Evolutionary conservation across 208 protist species (phyloP), one percentile per base, ranked within the genome.

Genomic region (Novymonas esmeraldas): DNA sequence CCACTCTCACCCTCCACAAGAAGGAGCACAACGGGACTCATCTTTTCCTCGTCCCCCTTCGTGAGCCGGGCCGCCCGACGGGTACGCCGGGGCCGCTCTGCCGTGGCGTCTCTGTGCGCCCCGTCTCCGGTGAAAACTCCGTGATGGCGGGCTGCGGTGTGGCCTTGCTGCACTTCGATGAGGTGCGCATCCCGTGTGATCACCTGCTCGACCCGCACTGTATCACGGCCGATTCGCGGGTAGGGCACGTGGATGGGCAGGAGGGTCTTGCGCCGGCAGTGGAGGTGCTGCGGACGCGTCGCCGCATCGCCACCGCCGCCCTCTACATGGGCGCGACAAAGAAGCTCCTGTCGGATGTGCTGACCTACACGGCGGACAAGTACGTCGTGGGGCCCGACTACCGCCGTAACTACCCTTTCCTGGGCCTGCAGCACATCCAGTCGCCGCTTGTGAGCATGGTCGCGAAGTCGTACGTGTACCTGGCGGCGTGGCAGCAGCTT

Each of bases 341-440:
- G 67, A 78, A 69, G 63, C 55, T 87, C 14, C 63, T 90, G 31
- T 81, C 80, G 3, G 79, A 90, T 54, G 63, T 93, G 44, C 78
- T 94, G 29, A 51, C 34, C 41, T 87, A 81, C 78, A 73, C 82
- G 31, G 73, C 88, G 38, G 73, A 90, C 59, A 89, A 87, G 71
- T 66, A 72, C 57, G 73, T 96, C 44, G 78, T 93, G 4, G 91
- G 91, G 33, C 84, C 85, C 31, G 82, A 90, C 56, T 77, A 83
- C 49, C 59, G 65, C 18, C 81, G 87, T n/a, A 93, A 91, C 75
- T 92, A 93, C 64, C 87, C 91, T 6, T 90, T 85, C 59, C 78
- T 94, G 48, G 91, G 91, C 14, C 73, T 96, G 5, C 91, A 96
- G 64, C 86, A 96, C 57, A 83, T 96, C 38, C 91, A 96, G 59